phyloP scores from a whole-genome alignment of 208 protist species.

The Acanthamoeba lenticulata region DNA sequence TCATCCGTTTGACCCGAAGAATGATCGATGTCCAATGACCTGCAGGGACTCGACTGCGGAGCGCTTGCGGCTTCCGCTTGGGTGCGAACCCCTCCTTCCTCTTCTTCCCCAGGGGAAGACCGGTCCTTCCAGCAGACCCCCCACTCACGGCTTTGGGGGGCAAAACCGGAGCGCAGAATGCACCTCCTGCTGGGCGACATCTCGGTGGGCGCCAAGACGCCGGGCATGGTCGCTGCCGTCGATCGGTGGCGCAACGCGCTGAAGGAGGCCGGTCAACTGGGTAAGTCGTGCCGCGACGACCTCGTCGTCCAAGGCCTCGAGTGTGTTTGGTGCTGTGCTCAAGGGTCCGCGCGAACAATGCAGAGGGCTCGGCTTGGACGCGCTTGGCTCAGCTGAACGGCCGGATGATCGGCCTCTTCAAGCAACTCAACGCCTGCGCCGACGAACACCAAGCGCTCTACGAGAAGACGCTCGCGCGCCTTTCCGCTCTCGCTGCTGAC shows the following conservation, averaged over 20 bases:
- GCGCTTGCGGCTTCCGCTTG: neutral
- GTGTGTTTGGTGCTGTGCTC: neutral
- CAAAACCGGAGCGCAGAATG: too few species aligned
- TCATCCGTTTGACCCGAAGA: too few species aligned
- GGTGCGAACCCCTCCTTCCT: neutral
- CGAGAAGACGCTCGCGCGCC: neutral
- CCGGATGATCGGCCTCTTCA: neutral
- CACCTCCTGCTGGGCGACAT: slow-evolving; percentile 90
- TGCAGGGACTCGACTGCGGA: neutral
- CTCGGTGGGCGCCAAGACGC: slow-evolving; percentile 91
- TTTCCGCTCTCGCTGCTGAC: neutral
- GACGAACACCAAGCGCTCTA: neutral
- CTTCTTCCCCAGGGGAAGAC: too few species aligned
- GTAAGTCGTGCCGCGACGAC: neutral
- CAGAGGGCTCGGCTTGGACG: neutral
- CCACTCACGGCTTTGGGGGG: too few species aligned
- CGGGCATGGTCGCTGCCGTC: slow-evolving; percentile 94
- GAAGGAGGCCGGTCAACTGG: neutral
- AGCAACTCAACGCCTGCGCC: neutral
- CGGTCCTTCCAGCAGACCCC: too few species aligned
- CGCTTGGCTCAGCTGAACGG: neutral
- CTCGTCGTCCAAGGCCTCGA: too few species aligned
- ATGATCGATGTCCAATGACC: too few species aligned
- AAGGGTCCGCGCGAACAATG: neutral
- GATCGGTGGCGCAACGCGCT: slow-evolving; percentile 90